Conservation (phyloP, 2,329 filamentous ascomycete species). For the Pezicula neosporulosa region DNA sequence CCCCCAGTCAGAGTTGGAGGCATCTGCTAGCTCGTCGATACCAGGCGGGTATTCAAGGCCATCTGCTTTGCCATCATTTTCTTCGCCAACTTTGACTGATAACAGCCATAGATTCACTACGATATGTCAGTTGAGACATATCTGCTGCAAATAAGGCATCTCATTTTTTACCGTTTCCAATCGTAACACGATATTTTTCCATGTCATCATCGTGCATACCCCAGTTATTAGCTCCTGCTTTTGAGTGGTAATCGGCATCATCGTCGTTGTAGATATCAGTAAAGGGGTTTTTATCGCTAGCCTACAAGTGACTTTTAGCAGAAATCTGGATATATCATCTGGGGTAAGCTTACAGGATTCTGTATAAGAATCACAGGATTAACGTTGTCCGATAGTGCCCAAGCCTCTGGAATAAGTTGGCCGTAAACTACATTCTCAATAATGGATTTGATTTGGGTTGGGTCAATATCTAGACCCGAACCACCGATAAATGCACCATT, state of each 20-base stretch:
- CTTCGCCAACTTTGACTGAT: not conserved
- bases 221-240: not conserved
- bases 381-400: not conserved
- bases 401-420: not conserved
- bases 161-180: not conserved
- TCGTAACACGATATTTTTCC: not conserved
- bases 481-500: not conserved
- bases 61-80: not conserved
- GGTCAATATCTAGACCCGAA: not conserved
- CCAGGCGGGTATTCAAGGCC: not conserved
- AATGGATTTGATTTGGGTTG: not conserved
- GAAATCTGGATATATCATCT: too few relatives aligned
- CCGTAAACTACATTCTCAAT: not conserved
- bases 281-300: not conserved
- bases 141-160: not conserved
- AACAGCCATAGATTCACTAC: not conserved
- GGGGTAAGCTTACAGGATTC: too few relatives aligned
- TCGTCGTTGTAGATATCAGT: not conserved
- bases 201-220: not conserved
- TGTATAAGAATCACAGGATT: not conserved
- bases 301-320: too few relatives aligned
- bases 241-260: not conserved
- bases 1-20: not conserved
- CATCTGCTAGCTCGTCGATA: not conserved
- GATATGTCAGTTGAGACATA: not conserved